Base-by-base conservation (phyloP, 78 protist species). In the Dictyostelium brefeldianum region DNA sequence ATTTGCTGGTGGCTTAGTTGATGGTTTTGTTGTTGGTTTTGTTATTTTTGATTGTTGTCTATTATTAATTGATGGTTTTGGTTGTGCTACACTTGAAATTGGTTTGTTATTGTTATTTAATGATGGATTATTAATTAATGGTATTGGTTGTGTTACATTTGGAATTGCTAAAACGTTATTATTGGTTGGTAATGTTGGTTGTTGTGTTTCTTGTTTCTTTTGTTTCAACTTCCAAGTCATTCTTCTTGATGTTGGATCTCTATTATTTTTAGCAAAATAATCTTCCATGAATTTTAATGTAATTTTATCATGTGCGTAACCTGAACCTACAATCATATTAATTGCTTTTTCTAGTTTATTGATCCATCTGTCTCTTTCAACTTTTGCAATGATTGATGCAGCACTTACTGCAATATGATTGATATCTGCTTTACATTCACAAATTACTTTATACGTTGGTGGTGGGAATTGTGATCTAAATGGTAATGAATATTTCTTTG, bases 341-440 rank as follows among this genome's bases (percentile, higher is more conserved):
- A 69, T 9, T 14, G 1, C 4, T 1, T 22, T 18, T 69, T 81
- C 71, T 8, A 81, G 50, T 5, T 9, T 20, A 2, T 22, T 54
- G 1, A 81, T 81, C 3, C 3, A 59, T 15, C 65, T 1, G 51
- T 81, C 89, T 18, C 89, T 5, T 31, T 64, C 31, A 20, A 81
- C 89, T 31, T 81, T 81, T 2, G 89, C 89, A 1, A 81, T 3
- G 18, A 81, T 69, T 3, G 89, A 81, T 22, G 89, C 89, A 1
- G 89, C 89, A 27, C 71, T 62, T 3, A 73, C 74, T 7, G 89
- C 46, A 2, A 27, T 50, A 51, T 81, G 69, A 2, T 64, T 81
- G 12, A 31, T 20, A 51, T 81, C 89, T 48, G 89, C 89, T 53
- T 81, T 41, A 51, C 17, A 67, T n/a, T 81, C 89, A 18, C 89